These are phyloP conservation scores for Mycena kentingensis DNA, from an alignment of 768 basidiomycete genomes.

Conservation along the genomic window DNA sequence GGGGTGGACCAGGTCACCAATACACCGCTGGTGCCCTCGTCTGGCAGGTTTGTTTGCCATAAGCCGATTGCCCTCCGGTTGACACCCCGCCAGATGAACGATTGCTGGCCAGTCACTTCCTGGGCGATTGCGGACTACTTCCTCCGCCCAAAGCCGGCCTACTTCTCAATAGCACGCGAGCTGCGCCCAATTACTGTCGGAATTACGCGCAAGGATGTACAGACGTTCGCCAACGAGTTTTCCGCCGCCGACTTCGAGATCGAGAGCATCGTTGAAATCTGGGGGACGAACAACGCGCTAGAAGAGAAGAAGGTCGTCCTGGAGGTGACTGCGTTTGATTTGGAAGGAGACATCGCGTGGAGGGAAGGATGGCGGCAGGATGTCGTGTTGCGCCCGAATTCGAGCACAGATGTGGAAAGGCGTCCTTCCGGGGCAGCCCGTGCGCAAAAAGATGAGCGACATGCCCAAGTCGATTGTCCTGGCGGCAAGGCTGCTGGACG, in stretches of 20 bases:
- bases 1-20: slow-evolving; percentile 83
- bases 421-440: slow-evolving; percentile 70
- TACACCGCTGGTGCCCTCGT: slow-evolving; percentile 90
- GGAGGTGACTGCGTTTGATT: slow-evolving; percentile 65
- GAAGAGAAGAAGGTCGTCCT: slow-evolving; percentile 58
- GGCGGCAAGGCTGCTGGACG: slow-evolving; percentile 66
- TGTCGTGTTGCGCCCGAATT: slow-evolving; percentile 65
- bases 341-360: slow-evolving; percentile 61
- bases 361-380: slow-evolving; percentile 50
- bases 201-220: slow-evolving; percentile 76
- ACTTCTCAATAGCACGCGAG: slow-evolving; percentile 84
- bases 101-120: slow-evolving; percentile 93
- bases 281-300: slow-evolving; percentile 84
- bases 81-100: slow-evolving; percentile 59
- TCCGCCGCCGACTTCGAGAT: slow-evolving; percentile 72
- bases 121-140: slow-evolving; percentile 97
- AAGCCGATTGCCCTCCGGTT: background rate
- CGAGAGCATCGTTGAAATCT: slow-evolving; percentile 71
- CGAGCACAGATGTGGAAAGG: slow-evolving; percentile 86
- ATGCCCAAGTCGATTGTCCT: slow-evolving; percentile 68
- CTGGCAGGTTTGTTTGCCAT: slow-evolving; percentile 72
- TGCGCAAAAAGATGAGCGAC: slow-evolving; percentile 65
- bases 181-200: slow-evolving; percentile 80
- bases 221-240: slow-evolving; percentile 55
- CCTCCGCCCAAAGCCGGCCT: slow-evolving; percentile 89